Base-by-base conservation (phyloP, 2,329 filamentous ascomycete genomes). In the Neopestalotiopsis clavispora region DNA sequence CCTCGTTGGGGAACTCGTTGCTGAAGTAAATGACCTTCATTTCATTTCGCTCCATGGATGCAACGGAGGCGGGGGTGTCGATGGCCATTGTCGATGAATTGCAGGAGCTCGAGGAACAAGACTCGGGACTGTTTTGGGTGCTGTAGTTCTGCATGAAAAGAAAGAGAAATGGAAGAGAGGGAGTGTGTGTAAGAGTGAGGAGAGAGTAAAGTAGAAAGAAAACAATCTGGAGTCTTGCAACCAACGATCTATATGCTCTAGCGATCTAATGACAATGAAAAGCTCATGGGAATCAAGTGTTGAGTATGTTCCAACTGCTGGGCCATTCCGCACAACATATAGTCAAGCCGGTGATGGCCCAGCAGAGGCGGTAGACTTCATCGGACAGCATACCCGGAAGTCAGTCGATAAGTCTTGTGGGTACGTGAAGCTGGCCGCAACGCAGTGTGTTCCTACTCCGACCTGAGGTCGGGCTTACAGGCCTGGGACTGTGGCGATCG, bases 1-100 rank as follows among this genome's bases (percentile, higher is more conserved):
- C 80, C 40, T 85, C 83, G 17, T 75, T 76, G 0, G 84, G 84
- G 66, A 86, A 84, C 69, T 86, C 83, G 68, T 85, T 84, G 71
- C 80, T 79, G 74, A 86, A 86, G 72, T 80, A 84, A n/a, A 78
- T 65, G 49, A 85, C 62, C 69, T 77, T 77, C 74, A 79, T 78
- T 66, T 72, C 76, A 67, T 12, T 30, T 12, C 23, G 56, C 28
- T 58, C 56, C 42, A 49, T 49, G 42, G 42, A 49, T 13, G 42
- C 14, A 4, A 49, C 14, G 4, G 42, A 49, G 42, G 42, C 42
- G 42, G 42, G 42, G 4, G 42, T 49, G 42, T 49, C n/a, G 42
- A 49, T 49, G 42, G 42, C 42, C 42, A 49, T 49, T 49, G 42
- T 49, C 42, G 42, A 13, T 49, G 42, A 49, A 49, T 49, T n/a